A percentile compares a stretch with the other conserved stretches of the same genome.
These are phyloP conservation scores for Nakaseomyces nivariensis DNA, from an alignment of 1,139 yeast genomes.

Conservation along the genomic window DNA sequence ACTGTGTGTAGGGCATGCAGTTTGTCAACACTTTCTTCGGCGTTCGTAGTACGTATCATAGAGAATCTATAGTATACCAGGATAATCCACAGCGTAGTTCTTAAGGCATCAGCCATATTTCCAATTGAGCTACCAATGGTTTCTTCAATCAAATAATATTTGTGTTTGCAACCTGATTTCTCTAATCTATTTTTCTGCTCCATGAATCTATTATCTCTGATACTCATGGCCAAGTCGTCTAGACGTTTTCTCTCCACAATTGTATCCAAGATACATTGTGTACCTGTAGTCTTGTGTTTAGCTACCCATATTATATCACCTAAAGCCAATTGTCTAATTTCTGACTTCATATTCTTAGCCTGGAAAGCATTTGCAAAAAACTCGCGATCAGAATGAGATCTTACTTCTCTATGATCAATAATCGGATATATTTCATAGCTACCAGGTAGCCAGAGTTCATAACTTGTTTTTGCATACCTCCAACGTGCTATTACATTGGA, in stretches of 20 bases:
- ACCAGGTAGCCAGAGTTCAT: slow-evolving; percentile 43
- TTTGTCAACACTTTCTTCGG: slow-evolving; percentile 67
- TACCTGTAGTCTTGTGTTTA: slow-evolving; percentile 43
- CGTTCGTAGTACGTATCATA: slow-evolving; percentile 55
- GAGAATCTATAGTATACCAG: slow-evolving; percentile 59
- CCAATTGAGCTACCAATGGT: slow-evolving; percentile 38
- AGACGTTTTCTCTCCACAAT: slow-evolving; percentile 82
- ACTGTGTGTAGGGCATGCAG: slow-evolving; percentile 47
- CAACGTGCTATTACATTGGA: slow-evolving; percentile 11
- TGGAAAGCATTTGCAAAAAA: slow-evolving; percentile 51
- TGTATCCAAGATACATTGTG: slow-evolving; percentile 63
- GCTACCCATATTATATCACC: slow-evolving; percentile 95
- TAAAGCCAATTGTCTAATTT: slow-evolving; percentile 52
- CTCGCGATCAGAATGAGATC: slow-evolving; percentile 50
- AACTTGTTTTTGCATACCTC: slow-evolving; percentile 21
- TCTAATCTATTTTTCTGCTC: slow-evolving; percentile 78
- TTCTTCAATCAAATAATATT: slow-evolving; percentile 80
- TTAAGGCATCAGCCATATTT: slow-evolving; percentile 53
- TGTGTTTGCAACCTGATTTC: slow-evolving; percentile 55
- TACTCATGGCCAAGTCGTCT: slow-evolving; percentile 76
- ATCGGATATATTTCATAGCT: slow-evolving; percentile 50
- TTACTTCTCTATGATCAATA: slow-evolving; percentile 75
- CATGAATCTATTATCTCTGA: slow-evolving; percentile 74
- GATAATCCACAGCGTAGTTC: slow-evolving; percentile 68
- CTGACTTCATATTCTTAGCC: slow-evolving; percentile 41